These are phyloP conservation scores for Pterocarpus macrocarpus DNA, from an alignment of 306 rosid genomes.

Conservation along the genomic window DNA sequence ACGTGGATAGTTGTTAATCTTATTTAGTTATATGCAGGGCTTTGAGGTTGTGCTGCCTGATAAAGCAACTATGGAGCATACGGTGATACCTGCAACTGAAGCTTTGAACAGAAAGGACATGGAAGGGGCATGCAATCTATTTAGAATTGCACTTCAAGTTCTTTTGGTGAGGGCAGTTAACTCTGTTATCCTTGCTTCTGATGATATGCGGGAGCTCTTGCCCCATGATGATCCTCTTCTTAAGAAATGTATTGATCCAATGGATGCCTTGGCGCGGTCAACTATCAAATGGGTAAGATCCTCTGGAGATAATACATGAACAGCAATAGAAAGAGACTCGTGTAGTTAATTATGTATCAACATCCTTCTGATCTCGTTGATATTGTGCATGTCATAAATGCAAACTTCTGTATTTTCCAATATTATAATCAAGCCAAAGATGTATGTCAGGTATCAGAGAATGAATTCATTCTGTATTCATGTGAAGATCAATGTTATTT, in stretches of 20 bases:
- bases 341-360: slow-evolving; percentile 19
- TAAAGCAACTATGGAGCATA: slow-evolving; percentile 80
- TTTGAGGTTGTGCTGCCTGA: slow-evolving; percentile 81
- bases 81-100: slow-evolving; percentile 73
- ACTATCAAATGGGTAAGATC: slow-evolving; percentile 58
- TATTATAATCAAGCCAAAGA: slow-evolving; percentile 32
- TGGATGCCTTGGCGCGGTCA: slow-evolving; percentile 57
- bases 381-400: slow-evolving; percentile 24
- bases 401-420: slow-evolving; percentile 27
- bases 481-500: slow-evolving; percentile 18
- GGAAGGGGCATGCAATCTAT: slow-evolving; percentile 79
- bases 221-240: slow-evolving; percentile 67
- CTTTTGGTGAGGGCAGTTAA: slow-evolving; percentile 80
- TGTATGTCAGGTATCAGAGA: slow-evolving; percentile 30
- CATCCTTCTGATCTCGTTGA: slow-evolving; percentile 43
- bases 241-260: slow-evolving; percentile 58
- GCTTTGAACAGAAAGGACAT: slow-evolving; percentile 78
- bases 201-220: slow-evolving; percentile 68
- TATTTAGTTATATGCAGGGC: slow-evolving; percentile 67
- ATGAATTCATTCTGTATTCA: slow-evolving; percentile 41
- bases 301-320: slow-evolving; percentile 40
- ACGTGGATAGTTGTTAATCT: slow-evolving; percentile 28
- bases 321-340: slow-evolving; percentile 5
- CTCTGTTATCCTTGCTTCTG: slow-evolving; percentile 72
- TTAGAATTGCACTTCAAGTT: slow-evolving; percentile 81